Percentiles rank a stretch among this genome's conserved stretches.
phyloP scores from a whole-genome alignment of 2,329 filamentous ascomycete species.

The Clarireedia paspali region DNA sequence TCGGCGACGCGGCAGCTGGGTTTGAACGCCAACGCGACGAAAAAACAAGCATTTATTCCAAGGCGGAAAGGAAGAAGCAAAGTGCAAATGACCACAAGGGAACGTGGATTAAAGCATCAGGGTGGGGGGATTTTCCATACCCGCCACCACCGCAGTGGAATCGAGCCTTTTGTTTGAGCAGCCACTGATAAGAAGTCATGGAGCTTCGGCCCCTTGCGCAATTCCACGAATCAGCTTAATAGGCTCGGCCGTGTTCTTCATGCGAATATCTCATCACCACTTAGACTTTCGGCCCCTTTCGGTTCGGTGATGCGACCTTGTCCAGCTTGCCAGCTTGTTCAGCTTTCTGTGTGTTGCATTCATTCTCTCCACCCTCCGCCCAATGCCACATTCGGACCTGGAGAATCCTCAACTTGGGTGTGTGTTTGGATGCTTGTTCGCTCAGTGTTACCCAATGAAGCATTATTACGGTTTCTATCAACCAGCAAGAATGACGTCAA shows the following conservation, averaged over 20 bases:
- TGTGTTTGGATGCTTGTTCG: background rate
- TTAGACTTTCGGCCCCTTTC: background rate
- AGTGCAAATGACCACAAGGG: background rate
- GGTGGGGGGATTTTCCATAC: background rate
- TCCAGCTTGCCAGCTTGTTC: background rate
- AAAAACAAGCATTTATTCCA: background rate
- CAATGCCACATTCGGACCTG: background rate
- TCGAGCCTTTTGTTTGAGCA: background rate
- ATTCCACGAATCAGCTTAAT: background rate
- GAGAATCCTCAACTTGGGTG: background rate
- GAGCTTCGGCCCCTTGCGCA: background rate
- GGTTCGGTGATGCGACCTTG: background rate
- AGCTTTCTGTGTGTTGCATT: too few relatives aligned
- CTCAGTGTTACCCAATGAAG: background rate
- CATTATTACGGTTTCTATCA: background rate
- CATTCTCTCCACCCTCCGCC: background rate
- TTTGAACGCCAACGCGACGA: background rate
- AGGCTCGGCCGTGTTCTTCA: background rate
- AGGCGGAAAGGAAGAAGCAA: background rate
- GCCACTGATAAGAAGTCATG: background rate
- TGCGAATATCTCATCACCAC: background rate
- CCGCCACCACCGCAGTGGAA: background rate
- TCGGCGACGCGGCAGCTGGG: background rate
- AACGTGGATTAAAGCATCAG: background rate
- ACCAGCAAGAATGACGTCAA: conserved; percentile 5